A percentile compares a stretch with the other conserved stretches of the same genome.
These are phyloP conservation scores for Adenanthera pavonina DNA, from an alignment of 306 rosid species.

Conservation along the genomic window DNA sequence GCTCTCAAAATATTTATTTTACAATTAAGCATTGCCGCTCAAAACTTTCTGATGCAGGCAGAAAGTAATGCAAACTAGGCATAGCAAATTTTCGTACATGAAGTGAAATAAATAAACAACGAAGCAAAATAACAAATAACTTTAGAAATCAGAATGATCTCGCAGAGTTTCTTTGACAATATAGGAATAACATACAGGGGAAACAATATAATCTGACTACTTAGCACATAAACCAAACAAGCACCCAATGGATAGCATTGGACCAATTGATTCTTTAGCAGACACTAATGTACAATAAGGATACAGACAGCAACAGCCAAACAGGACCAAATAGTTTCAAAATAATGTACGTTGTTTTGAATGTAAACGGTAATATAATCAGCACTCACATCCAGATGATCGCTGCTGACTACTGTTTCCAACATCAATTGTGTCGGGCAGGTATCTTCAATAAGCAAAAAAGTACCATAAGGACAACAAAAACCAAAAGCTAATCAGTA, in stretches of 20 bases:
- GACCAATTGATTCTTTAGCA: constrained; percentile 57
- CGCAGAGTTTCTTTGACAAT: constrained; percentile 34
- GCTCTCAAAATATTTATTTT: not conserved
- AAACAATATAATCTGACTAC: constrained; percentile 28
- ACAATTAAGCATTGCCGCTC: not conserved
- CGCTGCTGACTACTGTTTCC: constrained; percentile 80
- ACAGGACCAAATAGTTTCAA: constrained; percentile 40
- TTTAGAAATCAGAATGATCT: constrained; percentile 26
- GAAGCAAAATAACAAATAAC: constrained; percentile 22
- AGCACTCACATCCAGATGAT: constrained; percentile 93
- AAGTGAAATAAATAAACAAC: not conserved
- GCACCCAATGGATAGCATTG: constrained; percentile 47
- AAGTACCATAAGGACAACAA: constrained; percentile 40
- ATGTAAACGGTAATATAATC: constrained; percentile 52
- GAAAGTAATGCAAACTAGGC: not conserved
- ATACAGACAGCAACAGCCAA: constrained; percentile 45
- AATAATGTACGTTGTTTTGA: constrained; percentile 48
- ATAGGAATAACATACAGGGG: constrained; percentile 35
- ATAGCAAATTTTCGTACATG: not conserved
- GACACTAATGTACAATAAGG: constrained; percentile 61
- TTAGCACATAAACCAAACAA: constrained; percentile 47
- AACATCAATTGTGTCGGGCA: constrained; percentile 98
- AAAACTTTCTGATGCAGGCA: not conserved
- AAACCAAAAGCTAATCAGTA: constrained; percentile 6
- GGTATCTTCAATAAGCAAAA: constrained; percentile 63